Evolutionary conservation across 2,329 filamentous ascomycete species (phyloP), one percentile per base, ranked within the genome.

Genomic region (Xylogone sp.): DNA sequence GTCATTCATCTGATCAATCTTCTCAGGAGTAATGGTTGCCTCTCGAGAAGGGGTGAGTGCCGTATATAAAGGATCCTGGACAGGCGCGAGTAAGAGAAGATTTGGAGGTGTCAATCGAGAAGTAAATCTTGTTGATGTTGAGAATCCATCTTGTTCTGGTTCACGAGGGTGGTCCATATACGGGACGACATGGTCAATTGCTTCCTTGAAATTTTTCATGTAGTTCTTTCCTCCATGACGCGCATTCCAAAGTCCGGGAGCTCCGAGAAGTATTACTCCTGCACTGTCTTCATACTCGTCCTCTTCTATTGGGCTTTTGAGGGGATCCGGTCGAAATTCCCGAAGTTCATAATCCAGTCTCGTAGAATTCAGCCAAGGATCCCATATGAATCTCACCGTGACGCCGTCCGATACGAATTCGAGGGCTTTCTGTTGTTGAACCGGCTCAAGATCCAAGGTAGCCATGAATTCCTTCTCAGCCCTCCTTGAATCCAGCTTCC

Each of bases 281-380:
- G 78, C 69, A 19, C 69, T 65, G n/a, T 62, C 51, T 10, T 63
- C 59, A 18, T 56, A 52, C 18, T 57, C 60, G 16, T 55, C 46
- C 5, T 52, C 55, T 45, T 56, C 45, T 27, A 5, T 10, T 27
- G 24, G 5, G 24, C 24, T 27, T 19, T 42, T 31, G 24, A 56
- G 50, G 5, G 10, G 10, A 47, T 55, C 59, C 44, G 61, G 54
- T 24, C 60, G 63, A 55, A 72, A 76, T 2, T 61, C 60, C 22
- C 64, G 60, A 42, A 82, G 58, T 45, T 76, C 71, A 13, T 67
- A 60, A 21, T 70, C 61, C 22, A 78, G 59, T 8, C 59, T 59
- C 0, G 75, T 73, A 22, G 75, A 72, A 62, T 86, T 80, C 21
- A 86, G 69, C 67, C 72, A 84, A 0, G 83, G 83, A 63, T 87